phyloP scores from a whole-genome alignment of 225 moss, liverwort and hornwort species.

The Marchantia paleacea region DNA sequence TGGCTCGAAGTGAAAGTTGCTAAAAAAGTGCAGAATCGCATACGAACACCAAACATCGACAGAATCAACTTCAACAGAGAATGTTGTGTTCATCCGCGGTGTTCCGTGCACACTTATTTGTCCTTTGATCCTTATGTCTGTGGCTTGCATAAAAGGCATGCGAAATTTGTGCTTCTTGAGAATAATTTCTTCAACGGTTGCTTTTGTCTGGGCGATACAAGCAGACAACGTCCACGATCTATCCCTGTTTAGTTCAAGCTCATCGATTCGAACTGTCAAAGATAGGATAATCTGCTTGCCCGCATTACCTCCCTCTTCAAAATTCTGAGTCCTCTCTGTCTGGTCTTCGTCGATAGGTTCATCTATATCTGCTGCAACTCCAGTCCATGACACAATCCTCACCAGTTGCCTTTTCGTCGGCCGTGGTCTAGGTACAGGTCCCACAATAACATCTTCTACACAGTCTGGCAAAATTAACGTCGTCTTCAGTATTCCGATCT shows the following conservation, averaged over 20 bases:
- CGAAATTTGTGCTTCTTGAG: slow-evolving; percentile 50
- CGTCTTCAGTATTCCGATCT: slow-evolving; percentile 56
- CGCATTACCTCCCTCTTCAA: slow-evolving; percentile 24
- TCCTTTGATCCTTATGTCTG: slow-evolving; percentile 51
- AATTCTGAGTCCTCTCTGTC: slow-evolving; percentile 29
- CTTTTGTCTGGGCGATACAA: slow-evolving; percentile 62
- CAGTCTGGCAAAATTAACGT: slow-evolving; percentile 63
- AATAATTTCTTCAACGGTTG: slow-evolving; percentile 54
- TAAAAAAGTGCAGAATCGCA: slow-evolving; percentile 63
- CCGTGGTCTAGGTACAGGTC: slow-evolving; percentile 2
- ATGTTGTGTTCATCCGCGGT: slow-evolving; percentile 45
- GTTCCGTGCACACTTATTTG: slow-evolving; percentile 56
- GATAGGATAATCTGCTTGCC: slow-evolving; percentile 66
- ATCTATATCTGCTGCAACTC: not conserved
- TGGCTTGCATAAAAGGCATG: slow-evolving; percentile 61
- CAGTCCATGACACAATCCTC: slow-evolving; percentile 14
- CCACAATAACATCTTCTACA: slow-evolving; percentile 29
- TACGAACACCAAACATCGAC: slow-evolving; percentile 79
- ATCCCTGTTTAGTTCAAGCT: slow-evolving; percentile 61
- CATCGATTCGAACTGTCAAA: slow-evolving; percentile 61
- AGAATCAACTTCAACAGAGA: slow-evolving; percentile 57
- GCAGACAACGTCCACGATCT: slow-evolving; percentile 69
- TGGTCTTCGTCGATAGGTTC: slow-evolving; percentile 33
- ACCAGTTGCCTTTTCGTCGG: slow-evolving; percentile 11
- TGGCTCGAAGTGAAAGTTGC: slow-evolving; percentile 70